These are phyloP conservation scores for Arachis monticola DNA, from an alignment of 331 rosid genomes.

Conservation along the genomic window DNA sequence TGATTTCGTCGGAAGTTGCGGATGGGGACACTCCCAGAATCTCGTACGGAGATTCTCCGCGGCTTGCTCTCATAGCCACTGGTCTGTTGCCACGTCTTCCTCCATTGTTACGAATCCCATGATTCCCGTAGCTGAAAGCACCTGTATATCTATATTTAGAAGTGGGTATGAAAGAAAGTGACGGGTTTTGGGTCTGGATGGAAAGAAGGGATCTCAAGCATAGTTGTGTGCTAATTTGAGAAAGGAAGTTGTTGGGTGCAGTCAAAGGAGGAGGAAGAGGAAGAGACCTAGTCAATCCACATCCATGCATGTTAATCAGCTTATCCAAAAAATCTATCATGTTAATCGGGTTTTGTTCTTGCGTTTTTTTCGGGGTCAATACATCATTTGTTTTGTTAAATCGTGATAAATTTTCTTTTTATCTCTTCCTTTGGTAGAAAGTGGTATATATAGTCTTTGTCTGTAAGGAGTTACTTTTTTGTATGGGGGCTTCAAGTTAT, in stretches of 20 bases:
- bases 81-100: conserved; percentile 20
- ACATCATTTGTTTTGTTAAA: too few species aligned
- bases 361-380: too few species aligned
- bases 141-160: conserved; percentile 22
- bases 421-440: too few species aligned
- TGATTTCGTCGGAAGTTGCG: conserved; percentile 67
- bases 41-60: conserved; percentile 80
- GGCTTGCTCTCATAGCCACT: conserved; percentile 47
- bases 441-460: too few species aligned
- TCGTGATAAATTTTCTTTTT: too few species aligned
- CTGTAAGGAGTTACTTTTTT: too few species aligned
- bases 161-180: conserved; percentile 45
- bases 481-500: neutral
- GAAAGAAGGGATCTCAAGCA: conserved; percentile 47
- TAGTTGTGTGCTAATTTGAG: conserved; percentile 17
- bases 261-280: conserved; percentile 36
- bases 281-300: conserved; percentile 30
- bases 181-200: conserved; percentile 49
- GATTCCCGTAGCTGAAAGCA: conserved; percentile 24
- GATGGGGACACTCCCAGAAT: conserved; percentile 85
- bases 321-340: conserved; percentile 22
- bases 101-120: conserved; percentile 25
- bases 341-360: too few species aligned
- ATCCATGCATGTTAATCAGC: conserved; percentile 61
- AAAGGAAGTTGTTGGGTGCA: conserved; percentile 28